Percentiles rank a stretch among this genome's conserved stretches.
Evolutionary conservation across 1,139 yeast species (phyloP).

Genomic region (Sugiyamaella sp.): DNA sequence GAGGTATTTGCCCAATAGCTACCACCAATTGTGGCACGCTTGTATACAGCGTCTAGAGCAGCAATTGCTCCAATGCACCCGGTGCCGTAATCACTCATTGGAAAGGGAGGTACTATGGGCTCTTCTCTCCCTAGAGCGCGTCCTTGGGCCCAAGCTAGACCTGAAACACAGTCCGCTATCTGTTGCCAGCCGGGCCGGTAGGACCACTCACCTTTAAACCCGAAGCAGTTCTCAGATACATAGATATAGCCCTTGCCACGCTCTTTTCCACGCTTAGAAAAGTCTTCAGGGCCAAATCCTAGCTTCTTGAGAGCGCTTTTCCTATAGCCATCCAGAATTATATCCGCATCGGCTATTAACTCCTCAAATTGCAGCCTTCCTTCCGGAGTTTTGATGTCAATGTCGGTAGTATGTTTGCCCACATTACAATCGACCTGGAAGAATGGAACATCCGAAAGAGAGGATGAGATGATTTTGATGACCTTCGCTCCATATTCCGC

Average conservation of each 20-base stretch:
- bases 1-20: constrained; percentile 44
- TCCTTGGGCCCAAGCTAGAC: constrained; percentile 45
- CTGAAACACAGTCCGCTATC: constrained; percentile 44
- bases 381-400: constrained; percentile 38
- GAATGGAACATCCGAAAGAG: constrained; percentile 43
- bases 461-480: constrained; percentile 40
- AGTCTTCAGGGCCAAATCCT: constrained; percentile 40
- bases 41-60: constrained; percentile 39
- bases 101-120: constrained; percentile 46
- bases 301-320: constrained; percentile 41
- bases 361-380: constrained; percentile 39
- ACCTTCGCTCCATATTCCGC: constrained; percentile 46
- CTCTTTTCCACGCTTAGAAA: constrained; percentile 36
- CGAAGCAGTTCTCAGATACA: constrained; percentile 45
- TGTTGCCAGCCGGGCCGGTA: constrained; percentile 47
- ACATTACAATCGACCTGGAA: constrained; percentile 44
- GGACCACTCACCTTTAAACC: constrained; percentile 42
- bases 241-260: constrained; percentile 44
- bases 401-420: constrained; percentile 43
- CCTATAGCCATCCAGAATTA: constrained; percentile 43
- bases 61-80: constrained; percentile 45
- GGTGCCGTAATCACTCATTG: constrained; percentile 46
- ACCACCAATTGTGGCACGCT: constrained; percentile 41
- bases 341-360: constrained; percentile 41
- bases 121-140: constrained; percentile 40